phyloP scores from a whole-genome alignment of 139 green algal species.

The Microglena sp. region DNA sequence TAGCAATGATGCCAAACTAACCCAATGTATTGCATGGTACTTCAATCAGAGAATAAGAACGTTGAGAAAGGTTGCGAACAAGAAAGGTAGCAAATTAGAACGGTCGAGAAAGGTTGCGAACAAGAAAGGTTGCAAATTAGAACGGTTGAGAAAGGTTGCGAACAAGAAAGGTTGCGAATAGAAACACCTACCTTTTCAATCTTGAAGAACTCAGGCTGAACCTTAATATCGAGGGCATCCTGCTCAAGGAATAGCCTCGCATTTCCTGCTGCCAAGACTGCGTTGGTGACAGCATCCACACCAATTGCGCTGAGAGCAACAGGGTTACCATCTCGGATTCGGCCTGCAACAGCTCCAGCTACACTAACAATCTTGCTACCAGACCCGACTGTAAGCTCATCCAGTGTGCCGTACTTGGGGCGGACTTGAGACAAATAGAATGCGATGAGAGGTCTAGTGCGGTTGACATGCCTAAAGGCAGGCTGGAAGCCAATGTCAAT shows the following conservation, averaged over 20 bases:
- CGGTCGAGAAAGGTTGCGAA: no score
- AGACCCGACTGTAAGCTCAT: neutral
- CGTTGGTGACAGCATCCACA: slow-evolving; percentile 47
- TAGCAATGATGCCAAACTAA: no score
- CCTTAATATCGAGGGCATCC: slow-evolving; percentile 39
- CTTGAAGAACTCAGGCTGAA: slow-evolving; percentile 28
- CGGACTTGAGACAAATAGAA: slow-evolving; percentile 31
- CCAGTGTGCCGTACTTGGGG: neutral
- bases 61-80: no score
- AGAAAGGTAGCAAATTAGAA: no score
- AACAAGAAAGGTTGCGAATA: no score
- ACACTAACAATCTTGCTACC: slow-evolving; percentile 14
- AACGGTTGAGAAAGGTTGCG: no score
- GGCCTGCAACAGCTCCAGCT: slow-evolving; percentile 23
- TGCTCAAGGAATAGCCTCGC: slow-evolving; percentile 45
- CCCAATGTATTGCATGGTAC: no score
- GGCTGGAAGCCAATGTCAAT: slow-evolving; percentile 52
- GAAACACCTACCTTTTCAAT: no score
- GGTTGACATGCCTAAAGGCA: slow-evolving; percentile 45
- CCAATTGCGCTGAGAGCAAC: slow-evolving; percentile 3
- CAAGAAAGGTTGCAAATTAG: no score
- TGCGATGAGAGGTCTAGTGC: slow-evolving; percentile 41
- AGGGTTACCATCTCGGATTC: slow-evolving; percentile 12
- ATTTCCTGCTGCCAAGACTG: slow-evolving; percentile 45
- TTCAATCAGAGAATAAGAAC: no score